Evolutionary conservation across 208 protist species (phyloP).

Genomic region (Tetramitus jugosus): DNA sequence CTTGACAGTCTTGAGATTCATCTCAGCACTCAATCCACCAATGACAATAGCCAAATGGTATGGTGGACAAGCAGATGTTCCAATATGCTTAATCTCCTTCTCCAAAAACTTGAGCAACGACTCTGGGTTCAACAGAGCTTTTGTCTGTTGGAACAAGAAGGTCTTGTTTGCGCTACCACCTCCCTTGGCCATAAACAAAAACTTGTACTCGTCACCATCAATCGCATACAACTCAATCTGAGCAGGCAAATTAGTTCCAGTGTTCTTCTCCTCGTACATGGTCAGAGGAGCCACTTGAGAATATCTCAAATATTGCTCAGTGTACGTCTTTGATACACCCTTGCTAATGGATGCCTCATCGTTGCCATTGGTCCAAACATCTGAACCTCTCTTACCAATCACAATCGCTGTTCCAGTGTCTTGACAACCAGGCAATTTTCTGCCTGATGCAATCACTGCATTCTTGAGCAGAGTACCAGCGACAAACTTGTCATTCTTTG

Average conservation of each 20-base stretch:
- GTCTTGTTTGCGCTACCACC: constrained; percentile 92
- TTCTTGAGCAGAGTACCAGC: constrained; percentile 93
- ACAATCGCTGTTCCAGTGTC: constrained; percentile 94
- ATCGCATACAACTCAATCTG: constrained; percentile 89
- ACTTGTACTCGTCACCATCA: constrained; percentile 83
- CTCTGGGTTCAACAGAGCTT: constrained; percentile 84
- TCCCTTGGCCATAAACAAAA: constrained; percentile 92
- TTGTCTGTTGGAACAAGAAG: constrained; percentile 89
- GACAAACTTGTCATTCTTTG: constrained; percentile 90
- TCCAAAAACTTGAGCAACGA: constrained; percentile 73
- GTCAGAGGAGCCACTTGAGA: constrained; percentile 81
- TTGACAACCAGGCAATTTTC: constrained; percentile 82
- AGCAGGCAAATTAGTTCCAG: constrained; percentile 87
- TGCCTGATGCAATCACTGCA: constrained; percentile 78
- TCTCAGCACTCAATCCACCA: constrained; percentile 86
- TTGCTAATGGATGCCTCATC: constrained; percentile 79
- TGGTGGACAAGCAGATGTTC: constrained; percentile 93
- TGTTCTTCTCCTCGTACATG: constrained; percentile 95
- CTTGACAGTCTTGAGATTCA: constrained; percentile 92
- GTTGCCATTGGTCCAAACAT: constrained; percentile 82
- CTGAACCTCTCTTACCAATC: constrained; percentile 82
- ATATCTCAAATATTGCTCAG: constrained; percentile 84
- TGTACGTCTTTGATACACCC: constrained; percentile 88
- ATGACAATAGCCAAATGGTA: constrained; percentile 91
- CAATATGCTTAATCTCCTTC: constrained; percentile 30